A percentile compares a stretch with the other conserved stretches of the same genome.
These are phyloP conservation scores for Parsonsia alboflavescens DNA, from an alignment of 257 asterid genomes.

Conservation along the genomic window DNA sequence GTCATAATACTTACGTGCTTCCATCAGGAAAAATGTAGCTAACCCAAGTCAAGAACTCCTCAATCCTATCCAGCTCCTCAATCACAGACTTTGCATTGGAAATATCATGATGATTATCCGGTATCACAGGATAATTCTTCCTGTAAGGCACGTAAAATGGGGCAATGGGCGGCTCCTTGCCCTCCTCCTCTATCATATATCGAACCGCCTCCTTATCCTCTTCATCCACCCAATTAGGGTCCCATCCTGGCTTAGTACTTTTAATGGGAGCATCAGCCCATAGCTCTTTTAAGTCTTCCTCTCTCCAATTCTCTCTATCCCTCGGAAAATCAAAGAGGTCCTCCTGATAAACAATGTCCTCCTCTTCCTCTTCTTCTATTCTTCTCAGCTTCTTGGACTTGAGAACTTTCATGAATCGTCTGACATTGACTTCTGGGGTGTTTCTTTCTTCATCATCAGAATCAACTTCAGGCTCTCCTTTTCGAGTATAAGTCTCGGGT, in stretches of 20 bases:
- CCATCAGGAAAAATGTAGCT: slow-evolving; percentile 85
- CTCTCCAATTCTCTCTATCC: slow-evolving; percentile 87
- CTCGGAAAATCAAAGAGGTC: slow-evolving; percentile 64
- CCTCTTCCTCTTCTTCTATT: slow-evolving; percentile 44
- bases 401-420: slow-evolving; percentile 33
- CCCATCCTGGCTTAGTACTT: slow-evolving; percentile 89
- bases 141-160: slow-evolving; percentile 90
- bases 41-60: slow-evolving; percentile 94
- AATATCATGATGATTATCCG: slow-evolving; percentile 52
- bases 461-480: slow-evolving; percentile 18
- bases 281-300: slow-evolving; percentile 82
- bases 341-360: slow-evolving; percentile 23
- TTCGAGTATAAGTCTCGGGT: slow-evolving; percentile 22
- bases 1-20: slow-evolving; percentile 62
- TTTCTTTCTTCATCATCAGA: slow-evolving; percentile 30
- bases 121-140: slow-evolving; percentile 74
- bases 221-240: slow-evolving; percentile 61
- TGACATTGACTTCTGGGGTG: slow-evolving; percentile 47
- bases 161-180: slow-evolving; percentile 75
- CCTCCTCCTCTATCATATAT: slow-evolving; percentile 44
- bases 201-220: slow-evolving; percentile 45
- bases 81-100: slow-evolving; percentile 56
- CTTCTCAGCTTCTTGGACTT: slow-evolving; percentile 35
- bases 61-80: slow-evolving; percentile 97
- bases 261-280: slow-evolving; percentile 86